Conservation (phyloP, 2,329 filamentous ascomycete species). For the Botrytis byssoidea region DNA sequence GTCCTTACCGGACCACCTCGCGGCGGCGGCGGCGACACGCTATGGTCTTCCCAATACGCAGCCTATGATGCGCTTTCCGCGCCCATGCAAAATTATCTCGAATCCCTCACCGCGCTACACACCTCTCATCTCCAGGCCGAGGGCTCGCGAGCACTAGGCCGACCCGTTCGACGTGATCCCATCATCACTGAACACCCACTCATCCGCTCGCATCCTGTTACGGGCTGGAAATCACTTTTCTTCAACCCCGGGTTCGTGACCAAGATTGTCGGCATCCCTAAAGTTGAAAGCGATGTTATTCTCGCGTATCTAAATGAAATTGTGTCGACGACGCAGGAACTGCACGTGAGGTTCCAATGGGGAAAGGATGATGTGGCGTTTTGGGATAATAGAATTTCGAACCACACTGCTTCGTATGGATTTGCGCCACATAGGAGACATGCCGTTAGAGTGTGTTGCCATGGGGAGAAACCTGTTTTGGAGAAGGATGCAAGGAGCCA, state of each 20-base stretch:
- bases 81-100: constrained; percentile 57
- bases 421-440: constrained; percentile 57
- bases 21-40: constrained; percentile 56
- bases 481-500: constrained; percentile 46
- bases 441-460: constrained; percentile 43
- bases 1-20: constrained; percentile 52
- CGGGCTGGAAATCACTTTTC: constrained; percentile 60
- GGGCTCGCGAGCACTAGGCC: constrained; percentile 40
- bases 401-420: constrained; percentile 55
- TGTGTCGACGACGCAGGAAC: constrained; percentile 60
- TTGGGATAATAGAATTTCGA: constrained; percentile 62
- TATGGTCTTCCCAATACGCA: constrained; percentile 58
- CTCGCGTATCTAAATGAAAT: constrained; percentile 53
- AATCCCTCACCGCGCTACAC: constrained; percentile 55
- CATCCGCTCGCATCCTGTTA: constrained; percentile 59
- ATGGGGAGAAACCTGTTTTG: constrained; percentile 38
- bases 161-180: constrained; percentile 51
- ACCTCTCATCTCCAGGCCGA: constrained; percentile 54
- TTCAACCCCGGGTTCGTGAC: constrained; percentile 59
- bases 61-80: constrained; percentile 56
- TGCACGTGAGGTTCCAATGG: constrained; percentile 67
- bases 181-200: constrained; percentile 56
- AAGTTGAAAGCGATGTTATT: constrained; percentile 53
- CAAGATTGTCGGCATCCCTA: constrained; percentile 57
- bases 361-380: constrained; percentile 63